Evolutionary conservation across 345 rosid genomes (phyloP).

Genomic region (Citrus sp.): DNA sequence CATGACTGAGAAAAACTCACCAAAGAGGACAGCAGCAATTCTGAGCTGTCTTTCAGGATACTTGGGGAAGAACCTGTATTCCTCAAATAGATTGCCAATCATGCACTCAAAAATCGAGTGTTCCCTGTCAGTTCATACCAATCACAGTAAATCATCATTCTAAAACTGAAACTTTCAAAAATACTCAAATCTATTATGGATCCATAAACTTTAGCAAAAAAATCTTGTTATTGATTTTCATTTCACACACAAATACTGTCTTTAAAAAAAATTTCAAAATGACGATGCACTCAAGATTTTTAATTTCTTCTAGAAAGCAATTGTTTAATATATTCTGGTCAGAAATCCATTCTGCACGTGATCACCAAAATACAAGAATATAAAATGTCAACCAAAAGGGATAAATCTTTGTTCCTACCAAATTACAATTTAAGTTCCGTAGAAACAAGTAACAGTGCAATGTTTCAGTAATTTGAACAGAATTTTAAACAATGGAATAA

Average conservation of each 20-base stretch:
- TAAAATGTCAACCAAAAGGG: not conserved
- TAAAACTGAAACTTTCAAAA: not conserved
- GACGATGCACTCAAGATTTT: not conserved
- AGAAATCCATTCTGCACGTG: not conserved
- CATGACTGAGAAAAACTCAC: constrained; percentile 39
- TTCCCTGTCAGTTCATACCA: constrained; percentile 57
- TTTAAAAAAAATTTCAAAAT: not conserved
- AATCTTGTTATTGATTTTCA: not conserved
- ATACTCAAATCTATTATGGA: not conserved
- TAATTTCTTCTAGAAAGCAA: not conserved
- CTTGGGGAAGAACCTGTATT: constrained; percentile 89
- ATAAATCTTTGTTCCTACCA: not conserved
- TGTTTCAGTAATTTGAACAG: not conserved
- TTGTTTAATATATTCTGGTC: not conserved
- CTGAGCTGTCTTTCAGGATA: constrained; percentile 95
- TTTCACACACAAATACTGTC: not conserved
- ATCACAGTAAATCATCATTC: not conserved
- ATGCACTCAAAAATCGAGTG: constrained; percentile 85
- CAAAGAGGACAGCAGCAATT: constrained; percentile 89
- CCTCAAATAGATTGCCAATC: constrained; percentile 95
- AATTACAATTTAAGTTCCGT: not conserved
- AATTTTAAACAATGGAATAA: not conserved
- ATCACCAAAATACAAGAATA: not conserved
- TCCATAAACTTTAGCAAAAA: not conserved
- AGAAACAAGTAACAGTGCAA: not conserved